These are phyloP conservation scores for Hypoxylon fuscum DNA, from an alignment of 495 filamentous ascomycete species.

Conservation along the genomic window DNA sequence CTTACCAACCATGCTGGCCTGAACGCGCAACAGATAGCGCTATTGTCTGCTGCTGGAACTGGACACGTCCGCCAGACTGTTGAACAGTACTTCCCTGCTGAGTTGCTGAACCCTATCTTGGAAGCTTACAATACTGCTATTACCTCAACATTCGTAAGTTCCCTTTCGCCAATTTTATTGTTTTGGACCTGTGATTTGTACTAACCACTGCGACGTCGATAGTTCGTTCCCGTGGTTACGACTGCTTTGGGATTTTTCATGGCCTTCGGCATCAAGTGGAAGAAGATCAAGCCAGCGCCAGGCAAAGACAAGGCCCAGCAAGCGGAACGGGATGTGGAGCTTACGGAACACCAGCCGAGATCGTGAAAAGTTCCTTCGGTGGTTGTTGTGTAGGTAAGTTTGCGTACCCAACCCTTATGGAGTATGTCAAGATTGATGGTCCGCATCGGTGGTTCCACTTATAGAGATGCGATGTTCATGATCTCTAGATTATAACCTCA, in stretches of 20 bases:
- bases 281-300: not conserved
- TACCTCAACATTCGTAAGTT: slow-evolving; percentile 27
- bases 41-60: slow-evolving; percentile 15
- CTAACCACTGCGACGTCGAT: not conserved
- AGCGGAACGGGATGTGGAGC: not conserved
- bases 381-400: too few species aligned
- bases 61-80: slow-evolving; percentile 1
- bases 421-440: too few species aligned
- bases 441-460: too few species aligned
- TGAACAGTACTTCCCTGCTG: slow-evolving; percentile 4
- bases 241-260: not conserved
- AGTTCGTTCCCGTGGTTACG: not conserved
- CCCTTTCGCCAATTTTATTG: not conserved
- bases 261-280: not conserved
- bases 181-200: not conserved
- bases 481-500: too few species aligned
- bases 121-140: slow-evolving; percentile 31
- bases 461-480: too few species aligned
- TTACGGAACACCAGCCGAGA: not conserved
- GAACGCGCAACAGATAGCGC: not conserved
- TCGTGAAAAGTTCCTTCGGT: too few species aligned
- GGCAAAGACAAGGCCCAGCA: not conserved
- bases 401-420: too few species aligned
- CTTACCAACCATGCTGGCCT: slow-evolving; percentile 13
- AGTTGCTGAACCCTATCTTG: slow-evolving; percentile 6